Conservation (phyloP, 2,329 filamentous ascomycete species). For the Talaromyces sp. region DNA sequence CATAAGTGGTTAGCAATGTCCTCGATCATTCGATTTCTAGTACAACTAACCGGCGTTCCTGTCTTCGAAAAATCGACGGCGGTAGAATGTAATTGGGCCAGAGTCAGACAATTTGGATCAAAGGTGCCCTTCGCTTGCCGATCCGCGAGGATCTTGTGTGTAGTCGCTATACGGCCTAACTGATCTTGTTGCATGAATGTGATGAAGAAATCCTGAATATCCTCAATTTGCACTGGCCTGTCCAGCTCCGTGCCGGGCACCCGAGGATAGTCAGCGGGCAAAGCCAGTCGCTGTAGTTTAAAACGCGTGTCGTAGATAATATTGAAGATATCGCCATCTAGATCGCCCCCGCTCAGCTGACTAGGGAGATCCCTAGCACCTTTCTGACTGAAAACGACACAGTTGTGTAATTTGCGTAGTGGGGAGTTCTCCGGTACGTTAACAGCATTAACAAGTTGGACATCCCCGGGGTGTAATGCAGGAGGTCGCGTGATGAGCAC, state of each 20-base stretch:
- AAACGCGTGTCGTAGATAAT: constrained; percentile 67
- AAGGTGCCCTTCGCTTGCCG: constrained; percentile 51
- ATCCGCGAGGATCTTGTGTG: constrained; percentile 65
- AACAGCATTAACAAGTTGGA: constrained; percentile 63
- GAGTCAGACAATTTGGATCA: constrained; percentile 49
- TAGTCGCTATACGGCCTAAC: constrained; percentile 61
- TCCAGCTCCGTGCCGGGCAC: constrained; percentile 57
- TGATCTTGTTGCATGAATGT: constrained; percentile 68
- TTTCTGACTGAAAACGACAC: constrained; percentile 71
- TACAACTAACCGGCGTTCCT: constrained; percentile 53
- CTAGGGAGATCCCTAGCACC: constrained; percentile 73
- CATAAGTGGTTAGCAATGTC: background rate
- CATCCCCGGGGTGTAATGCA: constrained; percentile 75
- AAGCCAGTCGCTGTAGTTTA: constrained; percentile 43
- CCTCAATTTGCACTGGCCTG: constrained; percentile 55
- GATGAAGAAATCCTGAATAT: constrained; percentile 81
- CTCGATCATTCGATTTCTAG: background rate
- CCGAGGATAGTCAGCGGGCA: constrained; percentile 67
- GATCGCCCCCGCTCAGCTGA: constrained; percentile 73
- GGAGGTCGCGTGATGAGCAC: constrained; percentile 74
- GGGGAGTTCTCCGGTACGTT: constrained; percentile 59
- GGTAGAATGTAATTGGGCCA: constrained; percentile 65
- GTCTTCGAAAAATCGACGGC: constrained; percentile 76
- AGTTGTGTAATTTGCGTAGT: constrained; percentile 63
- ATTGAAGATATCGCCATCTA: constrained; percentile 80